Percentiles rank a stretch among this genome's conserved stretches.
Evolutionary conservation across 2,329 filamentous ascomycete species (phyloP).

Genomic region (Monilinia vaccinii-corymbosi): DNA sequence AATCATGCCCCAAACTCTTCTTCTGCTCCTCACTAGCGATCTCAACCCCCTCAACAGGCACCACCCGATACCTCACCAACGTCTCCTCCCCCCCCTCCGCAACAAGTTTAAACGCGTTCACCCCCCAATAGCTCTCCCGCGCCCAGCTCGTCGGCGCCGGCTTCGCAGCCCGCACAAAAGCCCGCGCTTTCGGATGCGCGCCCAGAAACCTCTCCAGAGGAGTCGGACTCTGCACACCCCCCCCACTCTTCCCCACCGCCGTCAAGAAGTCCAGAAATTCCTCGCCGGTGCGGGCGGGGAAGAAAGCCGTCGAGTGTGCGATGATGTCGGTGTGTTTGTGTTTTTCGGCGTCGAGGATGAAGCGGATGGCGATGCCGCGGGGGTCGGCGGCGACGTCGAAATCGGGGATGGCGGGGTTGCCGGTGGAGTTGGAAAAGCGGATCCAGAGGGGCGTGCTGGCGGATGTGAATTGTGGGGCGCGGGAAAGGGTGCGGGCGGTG

Average conservation of each 20-base stretch:
- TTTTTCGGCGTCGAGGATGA: conserved; percentile 33
- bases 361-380: conserved; percentile 40
- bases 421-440: conserved; percentile 44
- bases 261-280: conserved; percentile 42
- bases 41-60: conserved; percentile 36
- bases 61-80: conserved; percentile 40
- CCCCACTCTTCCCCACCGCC: conserved; percentile 30
- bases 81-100: conserved; percentile 34
- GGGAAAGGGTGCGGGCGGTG: conserved; percentile 32
- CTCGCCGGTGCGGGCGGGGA: conserved; percentile 43
- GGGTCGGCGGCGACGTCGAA: conserved; percentile 39
- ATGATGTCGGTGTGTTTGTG: conserved; percentile 48
- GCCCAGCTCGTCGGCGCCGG: conserved; percentile 41
- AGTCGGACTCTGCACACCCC: background rate
- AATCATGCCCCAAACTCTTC: conserved; percentile 33
- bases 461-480: conserved; percentile 39
- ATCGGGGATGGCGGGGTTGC: conserved; percentile 42
- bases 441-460: conserved; percentile 35
- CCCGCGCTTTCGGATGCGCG: conserved; percentile 37
- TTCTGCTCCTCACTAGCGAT: conserved; percentile 33
- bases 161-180: conserved; percentile 41
- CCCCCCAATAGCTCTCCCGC: conserved; percentile 38
- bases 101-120: conserved; percentile 42
- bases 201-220: conserved; percentile 35
- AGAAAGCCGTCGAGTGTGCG: conserved; percentile 41